Evolutionary conservation across 768 basidiomycete genomes (phyloP).

Genomic region (Podaxis sp.): DNA sequence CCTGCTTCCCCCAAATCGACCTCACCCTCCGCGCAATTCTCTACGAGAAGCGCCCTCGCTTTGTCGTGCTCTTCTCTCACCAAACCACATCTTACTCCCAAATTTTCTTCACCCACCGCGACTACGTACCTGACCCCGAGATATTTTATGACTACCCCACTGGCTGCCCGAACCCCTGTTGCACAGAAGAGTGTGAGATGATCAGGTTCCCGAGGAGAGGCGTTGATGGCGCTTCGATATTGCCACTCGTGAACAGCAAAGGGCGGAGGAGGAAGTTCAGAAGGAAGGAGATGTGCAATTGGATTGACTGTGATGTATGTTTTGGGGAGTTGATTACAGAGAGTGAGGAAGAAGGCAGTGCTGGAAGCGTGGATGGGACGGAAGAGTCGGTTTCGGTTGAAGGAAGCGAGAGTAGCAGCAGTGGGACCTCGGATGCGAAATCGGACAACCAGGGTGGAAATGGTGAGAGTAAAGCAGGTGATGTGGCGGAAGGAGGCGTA

Average conservation of each 20-base stretch:
- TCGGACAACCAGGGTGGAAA: constrained; percentile 19
- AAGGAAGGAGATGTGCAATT: constrained; percentile 76
- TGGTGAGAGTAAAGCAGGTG: background rate
- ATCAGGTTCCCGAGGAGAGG: constrained; percentile 74
- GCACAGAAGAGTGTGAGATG: constrained; percentile 81
- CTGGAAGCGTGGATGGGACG: background rate
- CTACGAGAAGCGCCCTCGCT: constrained; percentile 73
- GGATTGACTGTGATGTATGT: constrained; percentile 70
- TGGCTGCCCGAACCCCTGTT: constrained; percentile 76
- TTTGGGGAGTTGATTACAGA: constrained; percentile 44
- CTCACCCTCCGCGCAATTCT: constrained; percentile 73
- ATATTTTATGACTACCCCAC: constrained; percentile 78
- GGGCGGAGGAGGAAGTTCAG: constrained; percentile 40
- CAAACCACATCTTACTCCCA: constrained; percentile 81
- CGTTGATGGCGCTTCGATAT: constrained; percentile 55
- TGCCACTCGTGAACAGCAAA: constrained; percentile 40
- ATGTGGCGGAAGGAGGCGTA: background rate
- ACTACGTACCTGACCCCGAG: constrained; percentile 69
- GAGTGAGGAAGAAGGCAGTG: constrained; percentile 4
- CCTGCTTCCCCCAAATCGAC: constrained; percentile 82
- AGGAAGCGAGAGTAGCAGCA: constrained; percentile 17
- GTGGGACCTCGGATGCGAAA: constrained; percentile 27
- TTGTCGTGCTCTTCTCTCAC: constrained; percentile 76
- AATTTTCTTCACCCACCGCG: constrained; percentile 72
- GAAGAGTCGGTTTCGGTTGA: constrained; percentile 2